These are phyloP conservation scores for Spizellomyces sp. DNA, from an alignment of 192 early-diverging fungal genomes.

Conservation along the genomic window DNA sequence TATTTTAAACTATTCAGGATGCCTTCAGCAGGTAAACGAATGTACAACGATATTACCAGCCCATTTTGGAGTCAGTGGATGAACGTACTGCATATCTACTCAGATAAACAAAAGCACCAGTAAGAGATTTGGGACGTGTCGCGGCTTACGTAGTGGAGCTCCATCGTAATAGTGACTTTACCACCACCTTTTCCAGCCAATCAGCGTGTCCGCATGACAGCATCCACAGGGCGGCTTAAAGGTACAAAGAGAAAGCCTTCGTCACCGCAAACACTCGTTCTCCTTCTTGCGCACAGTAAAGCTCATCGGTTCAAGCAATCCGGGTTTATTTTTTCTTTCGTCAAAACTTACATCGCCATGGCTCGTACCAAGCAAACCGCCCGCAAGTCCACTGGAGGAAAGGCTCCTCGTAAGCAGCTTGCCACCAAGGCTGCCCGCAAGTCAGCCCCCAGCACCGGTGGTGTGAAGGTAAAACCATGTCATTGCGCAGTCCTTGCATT, in stretches of 20 bases:
- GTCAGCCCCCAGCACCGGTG: slow-evolving; percentile 90
- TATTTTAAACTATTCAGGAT: background rate
- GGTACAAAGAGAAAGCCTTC: no score
- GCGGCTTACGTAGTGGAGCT: no score
- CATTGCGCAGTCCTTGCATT: background rate
- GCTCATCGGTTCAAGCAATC: no score
- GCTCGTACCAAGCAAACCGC: slow-evolving; percentile 93
- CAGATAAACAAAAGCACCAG: no score
- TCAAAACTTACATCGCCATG: slow-evolving; percentile 37
- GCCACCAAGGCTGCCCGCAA: slow-evolving; percentile 96
- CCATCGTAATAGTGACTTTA: no score
- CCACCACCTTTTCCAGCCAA: background rate
- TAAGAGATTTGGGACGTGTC: no score
- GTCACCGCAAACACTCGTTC: no score
- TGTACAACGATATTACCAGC: background rate
- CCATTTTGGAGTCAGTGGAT: slow-evolving; percentile 19
- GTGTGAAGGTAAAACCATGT: slow-evolving; percentile 71
- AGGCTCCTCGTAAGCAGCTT: slow-evolving; percentile 94
- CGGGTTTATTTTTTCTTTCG: no score
- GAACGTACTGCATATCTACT: background rate
- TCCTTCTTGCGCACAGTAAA: no score
- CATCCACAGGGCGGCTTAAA: no score
- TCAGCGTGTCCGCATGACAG: background rate
- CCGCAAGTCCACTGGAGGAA: slow-evolving; percentile 98
- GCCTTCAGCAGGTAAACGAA: background rate